Percentiles rank a stretch among this genome's conserved stretches.
Conservation (phyloP, 331 rosid genomes). For the Phaseolus coccineus region DNA sequence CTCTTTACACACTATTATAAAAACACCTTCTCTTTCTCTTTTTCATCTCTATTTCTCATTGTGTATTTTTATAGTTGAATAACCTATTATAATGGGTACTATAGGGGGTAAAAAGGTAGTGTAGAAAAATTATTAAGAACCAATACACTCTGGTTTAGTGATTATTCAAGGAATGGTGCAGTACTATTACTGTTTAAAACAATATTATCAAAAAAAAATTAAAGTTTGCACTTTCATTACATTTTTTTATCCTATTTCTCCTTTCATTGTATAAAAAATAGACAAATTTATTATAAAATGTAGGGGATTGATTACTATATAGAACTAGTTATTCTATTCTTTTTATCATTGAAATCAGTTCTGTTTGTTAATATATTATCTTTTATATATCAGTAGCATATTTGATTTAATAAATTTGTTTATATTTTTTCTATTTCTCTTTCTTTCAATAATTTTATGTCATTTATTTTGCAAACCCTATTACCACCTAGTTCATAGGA, state of each 20-base stretch:
- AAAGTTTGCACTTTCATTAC: neutral
- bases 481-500: too few relatives aligned
- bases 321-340: too few relatives aligned
- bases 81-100: neutral
- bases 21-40: neutral
- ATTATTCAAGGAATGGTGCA: neutral
- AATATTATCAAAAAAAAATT: too few relatives aligned
- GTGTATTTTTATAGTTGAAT: neutral
- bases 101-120: too few relatives aligned
- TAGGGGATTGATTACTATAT: too few relatives aligned
- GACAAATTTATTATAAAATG: neutral
- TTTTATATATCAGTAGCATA: too few relatives aligned
- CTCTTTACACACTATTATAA: too few relatives aligned
- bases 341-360: too few relatives aligned
- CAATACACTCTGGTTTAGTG: neutral
- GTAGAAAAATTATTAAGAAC: neutral
- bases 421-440: too few relatives aligned
- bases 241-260: neutral
- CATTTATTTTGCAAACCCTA: neutral
- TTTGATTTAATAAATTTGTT: too few relatives aligned
- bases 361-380: too few relatives aligned
- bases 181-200: neutral
- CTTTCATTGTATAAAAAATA: neutral
- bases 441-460: neutral
- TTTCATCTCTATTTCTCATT: neutral